Base-by-base conservation (phyloP, 2,329 filamentous ascomycete genomes). In the Cordyceps tenuipes region DNA sequence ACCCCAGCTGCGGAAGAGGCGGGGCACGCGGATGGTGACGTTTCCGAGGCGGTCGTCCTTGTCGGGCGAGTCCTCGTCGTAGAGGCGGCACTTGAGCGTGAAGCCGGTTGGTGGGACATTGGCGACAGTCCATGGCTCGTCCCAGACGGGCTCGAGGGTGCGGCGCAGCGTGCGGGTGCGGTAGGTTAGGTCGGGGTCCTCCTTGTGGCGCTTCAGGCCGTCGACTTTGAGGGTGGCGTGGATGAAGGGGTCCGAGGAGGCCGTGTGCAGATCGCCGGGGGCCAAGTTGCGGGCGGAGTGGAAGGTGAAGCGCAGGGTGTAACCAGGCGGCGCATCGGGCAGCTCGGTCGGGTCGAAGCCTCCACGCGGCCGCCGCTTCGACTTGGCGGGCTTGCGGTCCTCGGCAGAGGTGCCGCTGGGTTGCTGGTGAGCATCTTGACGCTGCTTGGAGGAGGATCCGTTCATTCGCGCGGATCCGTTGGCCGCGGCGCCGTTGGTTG, bases 11-110 rank as follows among this genome's bases (percentile, higher is more conserved):
- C 88, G 83, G 52, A 77, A 77, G 7, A 96, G 70, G 2, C 74
- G 69, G 12, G 79, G 74, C 0, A 89, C 83, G 19, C 82, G 74
- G 58, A 96, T 77, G 51, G 91, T 91, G 3, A 90, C 90, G 68
- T 94, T 95, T 12, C 93, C 93, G 21, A 97, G 80, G 29, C 90
- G 82, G 73, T 97, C 93, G 69, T 97, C 89, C 64, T 88, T 84
- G 70, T 97, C 90, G 1, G 87, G 84, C 39, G 86, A 85, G 73
- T 97, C 93, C 71, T 97, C 93, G 68, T 97, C 93, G 73, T 92
- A 95, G 19, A 97, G 75, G 57, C 90, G 83, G 63, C 90, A 91
- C 71, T 96, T 96, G 66, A 97, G 80, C 60, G 80, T 82, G 75
- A 96, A 96, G 4, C 92, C 92, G 0, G 82, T 84, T 0, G 86